A percentile compares a stretch with the other conserved stretches of the same genome.
phyloP scores from a whole-genome alignment of 2,329 filamentous ascomycete species.

The Trichoderma sp. region DNA sequence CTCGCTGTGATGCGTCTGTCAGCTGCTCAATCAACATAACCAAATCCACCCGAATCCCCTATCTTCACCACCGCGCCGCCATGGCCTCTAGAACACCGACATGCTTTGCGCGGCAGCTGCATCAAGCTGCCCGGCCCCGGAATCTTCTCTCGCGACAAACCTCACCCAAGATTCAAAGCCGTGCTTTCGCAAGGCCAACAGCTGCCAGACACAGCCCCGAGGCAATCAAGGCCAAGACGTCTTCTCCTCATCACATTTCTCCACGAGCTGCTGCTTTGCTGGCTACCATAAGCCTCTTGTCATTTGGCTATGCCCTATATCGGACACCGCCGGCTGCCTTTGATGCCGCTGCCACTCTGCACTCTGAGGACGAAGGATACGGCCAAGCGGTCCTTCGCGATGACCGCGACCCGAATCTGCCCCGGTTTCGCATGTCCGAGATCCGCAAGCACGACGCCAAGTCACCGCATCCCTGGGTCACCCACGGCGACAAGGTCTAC shows the following conservation, averaged over 20 bases:
- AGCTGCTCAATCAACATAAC: neutral
- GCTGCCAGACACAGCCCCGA: neutral
- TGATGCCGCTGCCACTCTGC: constrained; percentile 8
- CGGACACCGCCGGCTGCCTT: constrained; percentile 8
- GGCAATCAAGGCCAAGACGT: neutral
- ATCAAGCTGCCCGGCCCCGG: neutral
- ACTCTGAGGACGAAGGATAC: neutral
- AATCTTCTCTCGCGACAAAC: neutral
- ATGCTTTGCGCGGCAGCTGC: constrained; percentile 8
- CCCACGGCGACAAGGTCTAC: constrained; percentile 62
- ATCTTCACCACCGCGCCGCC: neutral
- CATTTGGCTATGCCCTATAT: constrained; percentile 10
- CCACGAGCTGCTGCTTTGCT: constrained; percentile 13
- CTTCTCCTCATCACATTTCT: neutral
- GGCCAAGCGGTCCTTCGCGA: neutral
- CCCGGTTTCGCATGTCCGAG: constrained; percentile 50
- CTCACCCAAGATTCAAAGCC: neutral
- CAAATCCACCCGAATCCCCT: neutral
- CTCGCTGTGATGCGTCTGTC: neutral
- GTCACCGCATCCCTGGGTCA: constrained; percentile 60
- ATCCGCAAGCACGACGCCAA: constrained; percentile 51
- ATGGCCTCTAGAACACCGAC: constrained; percentile 5
- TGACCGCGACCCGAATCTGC: constrained; percentile 39
- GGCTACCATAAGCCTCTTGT: constrained; percentile 8
- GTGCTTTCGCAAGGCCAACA: constrained; percentile 11